These are phyloP conservation scores for Penicillium antarcticum DNA, from an alignment of 495 filamentous ascomycete species.

Conservation along the genomic window DNA sequence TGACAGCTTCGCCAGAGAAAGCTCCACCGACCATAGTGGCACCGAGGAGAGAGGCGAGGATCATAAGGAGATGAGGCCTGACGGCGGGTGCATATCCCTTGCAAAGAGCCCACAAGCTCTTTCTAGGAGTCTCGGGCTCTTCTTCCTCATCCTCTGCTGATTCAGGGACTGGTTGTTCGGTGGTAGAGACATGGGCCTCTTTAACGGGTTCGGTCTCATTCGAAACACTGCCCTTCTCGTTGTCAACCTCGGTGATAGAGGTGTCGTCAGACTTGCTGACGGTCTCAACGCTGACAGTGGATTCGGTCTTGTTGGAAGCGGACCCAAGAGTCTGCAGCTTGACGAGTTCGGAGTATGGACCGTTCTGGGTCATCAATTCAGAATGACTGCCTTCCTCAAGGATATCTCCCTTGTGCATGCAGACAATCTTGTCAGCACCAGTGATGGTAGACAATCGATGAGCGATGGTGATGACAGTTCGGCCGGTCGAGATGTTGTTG, in stretches of 20 bases:
- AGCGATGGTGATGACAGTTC: constrained; percentile 48
- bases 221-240: constrained; percentile 20
- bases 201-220: constrained; percentile 14
- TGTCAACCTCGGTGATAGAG: constrained; percentile 20
- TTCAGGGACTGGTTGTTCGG: constrained; percentile 12
- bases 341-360: constrained; percentile 45
- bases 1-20: constrained; percentile 49
- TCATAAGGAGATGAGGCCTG: constrained; percentile 35
- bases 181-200: constrained; percentile 11
- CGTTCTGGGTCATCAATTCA: constrained; percentile 32
- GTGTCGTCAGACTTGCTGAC: constrained; percentile 24
- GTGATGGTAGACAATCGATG: constrained; percentile 48
- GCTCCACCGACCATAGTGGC: constrained; percentile 43
- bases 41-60: constrained; percentile 36
- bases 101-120: constrained; percentile 31
- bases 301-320: constrained; percentile 17
- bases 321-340: constrained; percentile 39
- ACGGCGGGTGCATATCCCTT: constrained; percentile 30
- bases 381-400: constrained; percentile 54
- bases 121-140: constrained; percentile 27
- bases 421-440: constrained; percentile 65
- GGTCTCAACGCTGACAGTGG: constrained; percentile 14
- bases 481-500: constrained; percentile 39
- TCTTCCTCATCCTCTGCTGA: constrained; percentile 21
- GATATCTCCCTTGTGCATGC: constrained; percentile 53